Evolutionary conservation across 2,329 filamentous ascomycete genomes (phyloP), one percentile per base, ranked within the genome.

Genomic region (Metarhizium brunneum): DNA sequence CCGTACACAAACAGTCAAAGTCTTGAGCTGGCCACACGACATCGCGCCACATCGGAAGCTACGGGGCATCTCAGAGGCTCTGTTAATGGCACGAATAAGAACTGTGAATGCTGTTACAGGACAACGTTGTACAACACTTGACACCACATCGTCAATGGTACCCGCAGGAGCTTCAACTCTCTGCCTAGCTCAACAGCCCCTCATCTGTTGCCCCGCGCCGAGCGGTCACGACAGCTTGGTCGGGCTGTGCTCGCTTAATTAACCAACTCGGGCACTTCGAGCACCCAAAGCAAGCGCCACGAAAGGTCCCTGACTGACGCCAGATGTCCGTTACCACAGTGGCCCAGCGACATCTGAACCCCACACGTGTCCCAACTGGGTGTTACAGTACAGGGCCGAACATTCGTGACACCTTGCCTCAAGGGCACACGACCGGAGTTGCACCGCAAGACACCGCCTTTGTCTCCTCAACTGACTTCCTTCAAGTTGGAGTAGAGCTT

Each of bases 371-470:
- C 7, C 43, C 35, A 30, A 55, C 20, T 50, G 38, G 50, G 11
- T 43, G 40, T 30, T 50, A 45, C 29, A 36, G 30, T 50, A 53
- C 50, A 49, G 43, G 54, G 43, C 18, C 42, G n/a, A 30, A 40
- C 25, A 29, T 63, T 65, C 57, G 65, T 66, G 68, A 67, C 68
- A 70, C 68, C 63, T 70, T 69, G 63, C 67, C 65, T 62, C 58
- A 67, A 67, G 56, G 55, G 63, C 61, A 67, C 65, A 64, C 65
- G 63, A 65, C 47, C 35, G 11, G 35, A 38, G 29, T 6, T 30
- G 47, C 57, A 50, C n/a, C 30, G 14, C 18, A 38, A 50, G 8
- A 47, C 32, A 20, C 49, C 49, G 32, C 38, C 30, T 29, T 30
- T 60, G 50, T 53, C 35, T 30, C 38, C 49, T 47, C 48, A 42